Percentiles rank a stretch among this genome's conserved stretches.
These are phyloP conservation scores for Termitomyces sp. DNA, from an alignment of 768 basidiomycete species.

Conservation along the genomic window DNA sequence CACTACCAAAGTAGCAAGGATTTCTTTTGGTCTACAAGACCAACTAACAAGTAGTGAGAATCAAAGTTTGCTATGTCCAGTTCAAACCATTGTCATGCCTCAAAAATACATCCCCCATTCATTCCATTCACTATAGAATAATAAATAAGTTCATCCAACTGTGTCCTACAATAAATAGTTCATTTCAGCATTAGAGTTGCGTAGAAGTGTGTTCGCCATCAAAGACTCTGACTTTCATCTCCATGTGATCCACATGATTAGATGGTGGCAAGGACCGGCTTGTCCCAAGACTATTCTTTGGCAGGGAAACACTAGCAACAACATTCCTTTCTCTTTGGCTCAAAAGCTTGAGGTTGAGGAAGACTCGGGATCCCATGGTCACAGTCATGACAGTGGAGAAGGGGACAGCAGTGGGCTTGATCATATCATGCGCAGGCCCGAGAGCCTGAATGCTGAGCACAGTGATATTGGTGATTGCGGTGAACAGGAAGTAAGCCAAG, in stretches of 20 bases:
- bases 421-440: conserved; percentile 18
- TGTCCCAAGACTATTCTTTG: neutral
- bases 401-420: conserved; percentile 21
- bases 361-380: conserved; percentile 26
- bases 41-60: too few relatives aligned
- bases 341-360: conserved; percentile 21
- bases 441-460: conserved; percentile 22
- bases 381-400: conserved; percentile 24
- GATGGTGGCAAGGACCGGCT: neutral
- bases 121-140: too few relatives aligned
- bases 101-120: too few relatives aligned
- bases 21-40: too few relatives aligned
- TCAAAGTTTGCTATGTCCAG: too few relatives aligned
- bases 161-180: too few relatives aligned
- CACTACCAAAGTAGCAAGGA: too few relatives aligned
- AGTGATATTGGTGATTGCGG: conserved; percentile 20
- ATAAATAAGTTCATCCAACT: too few relatives aligned
- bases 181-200: too few relatives aligned
- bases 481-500: conserved; percentile 21
- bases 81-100: too few relatives aligned
- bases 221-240: too few relatives aligned
- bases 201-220: too few relatives aligned
- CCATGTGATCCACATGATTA: neutral
- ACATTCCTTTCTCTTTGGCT: conserved; percentile 6
- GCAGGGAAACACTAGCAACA: neutral